Evolutionary conservation across 2,329 filamentous ascomycete species (phyloP).

Genomic region (Epichloe coenophiala): DNA sequence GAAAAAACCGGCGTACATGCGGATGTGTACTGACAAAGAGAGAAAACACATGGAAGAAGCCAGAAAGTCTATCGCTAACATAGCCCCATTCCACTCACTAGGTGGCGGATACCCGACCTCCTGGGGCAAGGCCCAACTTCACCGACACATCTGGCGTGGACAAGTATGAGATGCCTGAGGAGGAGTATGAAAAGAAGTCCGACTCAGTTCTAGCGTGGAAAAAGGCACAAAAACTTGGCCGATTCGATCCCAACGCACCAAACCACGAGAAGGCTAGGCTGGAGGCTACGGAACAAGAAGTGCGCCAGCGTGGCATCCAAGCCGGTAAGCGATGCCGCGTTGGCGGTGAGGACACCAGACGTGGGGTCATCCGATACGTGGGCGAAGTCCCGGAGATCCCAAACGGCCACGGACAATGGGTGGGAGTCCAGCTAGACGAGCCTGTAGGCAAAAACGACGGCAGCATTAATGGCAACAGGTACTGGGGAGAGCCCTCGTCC

Average conservation of each 20-base stretch:
- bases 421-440: slow-evolving; percentile 65
- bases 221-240: slow-evolving; percentile 83
- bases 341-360: slow-evolving; percentile 51
- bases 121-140: slow-evolving; percentile 62
- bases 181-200: slow-evolving; percentile 72
- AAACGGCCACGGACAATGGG: slow-evolving; percentile 50
- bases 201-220: slow-evolving; percentile 95
- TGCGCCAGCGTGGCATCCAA: slow-evolving; percentile 53
- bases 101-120: slow-evolving; percentile 71
- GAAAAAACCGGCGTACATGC: neutral
- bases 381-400: slow-evolving; percentile 65
- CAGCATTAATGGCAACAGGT: slow-evolving; percentile 50
- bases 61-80: slow-evolving; percentile 13
- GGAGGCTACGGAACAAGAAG: slow-evolving; percentile 53
- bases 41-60: neutral
- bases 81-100: slow-evolving; percentile 23
- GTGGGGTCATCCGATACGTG: slow-evolving; percentile 59
- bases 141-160: slow-evolving; percentile 68
- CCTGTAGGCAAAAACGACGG: slow-evolving; percentile 76
- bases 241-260: slow-evolving; percentile 79
- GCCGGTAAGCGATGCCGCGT: slow-evolving; percentile 52
- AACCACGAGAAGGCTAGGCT: slow-evolving; percentile 60
- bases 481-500: slow-evolving; percentile 52
- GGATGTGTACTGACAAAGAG: neutral
- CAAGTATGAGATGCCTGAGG: slow-evolving; percentile 79